phyloP scores from a whole-genome alignment of 306 rosid species.

The Fagus crenata region DNA sequence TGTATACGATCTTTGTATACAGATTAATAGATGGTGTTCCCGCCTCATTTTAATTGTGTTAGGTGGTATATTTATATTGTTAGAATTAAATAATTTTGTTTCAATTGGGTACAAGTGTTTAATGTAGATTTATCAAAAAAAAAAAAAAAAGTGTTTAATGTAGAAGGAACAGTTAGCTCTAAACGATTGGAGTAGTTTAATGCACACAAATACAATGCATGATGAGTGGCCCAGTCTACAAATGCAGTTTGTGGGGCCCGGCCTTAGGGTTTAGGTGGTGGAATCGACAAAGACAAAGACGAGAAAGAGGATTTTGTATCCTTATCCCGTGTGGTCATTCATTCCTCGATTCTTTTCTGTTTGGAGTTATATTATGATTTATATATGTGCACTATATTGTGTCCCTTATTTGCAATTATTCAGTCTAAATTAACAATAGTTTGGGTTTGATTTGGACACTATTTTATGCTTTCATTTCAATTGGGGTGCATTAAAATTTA shows the following conservation, averaged over 20 bases:
- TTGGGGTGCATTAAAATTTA: no score
- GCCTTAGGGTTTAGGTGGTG: background rate
- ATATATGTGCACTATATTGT: no score
- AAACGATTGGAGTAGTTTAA: background rate
- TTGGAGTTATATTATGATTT: background rate
- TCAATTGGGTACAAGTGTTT: background rate
- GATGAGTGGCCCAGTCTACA: no score
- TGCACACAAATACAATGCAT: no score
- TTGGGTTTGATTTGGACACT: no score
- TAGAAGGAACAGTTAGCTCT: background rate
- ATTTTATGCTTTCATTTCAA: no score
- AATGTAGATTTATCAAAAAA: no score
- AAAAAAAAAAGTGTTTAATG: background rate
- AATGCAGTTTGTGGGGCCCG: background rate
- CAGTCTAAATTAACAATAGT: no score
- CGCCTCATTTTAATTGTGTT: slow-evolving; percentile 26
- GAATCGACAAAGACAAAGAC: background rate
- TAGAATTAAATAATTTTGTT: slow-evolving; percentile 30
- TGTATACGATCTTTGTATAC: slow-evolving; percentile 26
- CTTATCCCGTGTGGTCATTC: background rate
- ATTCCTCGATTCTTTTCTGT: background rate
- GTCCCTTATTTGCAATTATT: no score
- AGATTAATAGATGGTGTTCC: slow-evolving; percentile 11
- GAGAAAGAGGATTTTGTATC: background rate
- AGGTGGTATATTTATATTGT: background rate